Base-by-base conservation (phyloP, 1,284 basidiomycete species). In the Trichosporon sp. region DNA sequence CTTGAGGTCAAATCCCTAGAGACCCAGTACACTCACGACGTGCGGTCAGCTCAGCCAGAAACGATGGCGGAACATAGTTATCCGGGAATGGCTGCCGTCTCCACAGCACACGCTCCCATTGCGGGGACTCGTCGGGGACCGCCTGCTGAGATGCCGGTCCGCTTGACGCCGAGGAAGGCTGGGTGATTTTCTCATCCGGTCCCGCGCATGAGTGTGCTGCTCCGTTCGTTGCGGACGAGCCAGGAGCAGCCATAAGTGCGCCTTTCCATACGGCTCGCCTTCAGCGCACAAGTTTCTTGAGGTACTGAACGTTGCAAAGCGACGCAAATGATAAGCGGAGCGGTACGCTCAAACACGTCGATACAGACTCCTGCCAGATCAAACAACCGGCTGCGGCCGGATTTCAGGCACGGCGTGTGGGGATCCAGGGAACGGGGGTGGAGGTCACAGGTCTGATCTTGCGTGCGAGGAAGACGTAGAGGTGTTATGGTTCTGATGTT, bases 21-120 rank as follows among this genome's bases (percentile, higher is more conserved):
- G 4, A 31, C 25, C 2, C 44, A 44, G 10, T 6, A 13, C 13
- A 83, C 89, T 79, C 76, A 94, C 92, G 85, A 76, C 94, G 91
- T 76, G 81, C 86, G 73, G 84, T 84, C 65, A 96, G 81, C 65
- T 90, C 88, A 1, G 88, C 86, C 58, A 95, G 84, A 77, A 95
- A 96, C 9, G 86, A 83, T 2, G 81, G 80, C 10, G 90, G 89
- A 59, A 96, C 88, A 80, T 92, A 87, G 77, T 95, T 93, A 80
- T 96, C 94, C 14, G 90, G 87, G 74, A 85, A 90, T 5, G 85
- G 82, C 74, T 90, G 89, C 66, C 79, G 82, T 74, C 87, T 87
- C 92, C 92, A 96, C 19, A 97, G 85, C n/a, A 90, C 83, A 74
- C 88, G 90, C 75, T 88, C 86, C 90, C 92, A 95, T 69, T 62